Percentiles rank a stretch among this genome's conserved stretches.
These are phyloP conservation scores for Plectosphaerella sp. DNA, from an alignment of 2,329 filamentous ascomycete genomes.

Conservation along the genomic window DNA sequence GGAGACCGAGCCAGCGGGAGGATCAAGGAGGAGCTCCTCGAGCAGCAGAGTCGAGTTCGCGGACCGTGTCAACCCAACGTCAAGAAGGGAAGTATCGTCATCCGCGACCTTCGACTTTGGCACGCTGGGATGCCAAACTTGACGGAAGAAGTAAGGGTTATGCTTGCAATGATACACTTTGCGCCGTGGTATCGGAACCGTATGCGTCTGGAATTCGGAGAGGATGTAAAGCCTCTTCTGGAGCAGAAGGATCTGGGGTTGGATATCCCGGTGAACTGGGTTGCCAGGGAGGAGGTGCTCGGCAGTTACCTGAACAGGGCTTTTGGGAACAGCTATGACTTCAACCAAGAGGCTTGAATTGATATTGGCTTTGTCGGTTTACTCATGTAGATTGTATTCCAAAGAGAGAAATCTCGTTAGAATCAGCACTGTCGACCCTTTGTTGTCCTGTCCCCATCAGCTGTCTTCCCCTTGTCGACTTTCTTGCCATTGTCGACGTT, in stretches of 20 bases:
- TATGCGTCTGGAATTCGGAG: slow-evolving; percentile 50
- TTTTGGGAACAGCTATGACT: slow-evolving; percentile 61
- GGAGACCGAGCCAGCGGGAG: slow-evolving; percentile 48
- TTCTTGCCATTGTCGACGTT: too few species aligned
- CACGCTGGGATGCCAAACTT: slow-evolving; percentile 60
- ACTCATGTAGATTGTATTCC: too few species aligned
- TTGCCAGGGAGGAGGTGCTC: slow-evolving; percentile 33
- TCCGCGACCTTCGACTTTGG: slow-evolving; percentile 59
- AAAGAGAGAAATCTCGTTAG: too few species aligned
- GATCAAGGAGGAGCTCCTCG: slow-evolving; percentile 37
- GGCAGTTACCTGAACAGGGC: slow-evolving; percentile 47
- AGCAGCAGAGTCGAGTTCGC: slow-evolving; percentile 26
- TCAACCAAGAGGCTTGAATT: slow-evolving; percentile 36
- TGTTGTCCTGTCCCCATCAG: too few species aligned
- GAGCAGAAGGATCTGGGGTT: slow-evolving; percentile 31
- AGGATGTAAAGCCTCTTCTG: slow-evolving; percentile 42
- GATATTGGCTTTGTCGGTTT: background rate
- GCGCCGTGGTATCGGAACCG: slow-evolving; percentile 52
- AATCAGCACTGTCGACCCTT: too few species aligned
- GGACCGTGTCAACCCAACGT: slow-evolving; percentile 46
- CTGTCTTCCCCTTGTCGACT: too few species aligned
- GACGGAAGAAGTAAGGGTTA: slow-evolving; percentile 44
- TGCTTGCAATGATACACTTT: slow-evolving; percentile 59
- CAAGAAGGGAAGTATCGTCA: slow-evolving; percentile 49
- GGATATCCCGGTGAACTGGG: slow-evolving; percentile 47